Evolutionary conservation across 352 stramenopile genomes (phyloP).

Genomic region (Phytophthora ohioensis): DNA sequence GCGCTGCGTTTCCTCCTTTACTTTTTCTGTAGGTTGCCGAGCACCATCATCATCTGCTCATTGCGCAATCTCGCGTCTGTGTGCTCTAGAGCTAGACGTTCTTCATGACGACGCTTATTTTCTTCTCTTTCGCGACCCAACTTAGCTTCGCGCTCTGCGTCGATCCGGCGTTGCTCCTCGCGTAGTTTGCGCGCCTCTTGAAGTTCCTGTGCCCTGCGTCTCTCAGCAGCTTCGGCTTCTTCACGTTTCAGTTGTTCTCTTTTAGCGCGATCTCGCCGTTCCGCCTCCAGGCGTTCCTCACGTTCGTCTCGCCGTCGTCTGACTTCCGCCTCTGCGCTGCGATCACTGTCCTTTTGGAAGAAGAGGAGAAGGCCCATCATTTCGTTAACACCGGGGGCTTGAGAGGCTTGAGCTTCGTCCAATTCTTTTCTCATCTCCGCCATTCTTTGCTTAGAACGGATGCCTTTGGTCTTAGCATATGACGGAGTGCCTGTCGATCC

Average conservation of each 20-base stretch:
- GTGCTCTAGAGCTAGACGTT: background rate
- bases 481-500: background rate
- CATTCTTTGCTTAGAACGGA: background rate
- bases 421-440: background rate
- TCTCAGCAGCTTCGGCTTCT: background rate
- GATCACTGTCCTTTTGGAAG: conserved; percentile 12
- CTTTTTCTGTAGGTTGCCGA: background rate
- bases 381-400: background rate
- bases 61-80: background rate
- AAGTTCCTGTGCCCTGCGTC: background rate
- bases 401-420: background rate
- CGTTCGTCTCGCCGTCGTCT: background rate
- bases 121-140: conserved; percentile 1
- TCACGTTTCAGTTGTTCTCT: background rate
- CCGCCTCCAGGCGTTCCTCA: background rate
- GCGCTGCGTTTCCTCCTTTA: background rate
- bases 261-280: background rate
- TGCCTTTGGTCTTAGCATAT: background rate
- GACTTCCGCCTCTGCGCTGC: conserved; percentile 4
- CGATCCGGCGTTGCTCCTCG: background rate
- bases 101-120: background rate
- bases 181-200: background rate
- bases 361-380: background rate
- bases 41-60: conserved; percentile 17
- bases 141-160: background rate